Conservation (phyloP, 805 yeast species). For the Wickerhamomyces silvicola region DNA sequence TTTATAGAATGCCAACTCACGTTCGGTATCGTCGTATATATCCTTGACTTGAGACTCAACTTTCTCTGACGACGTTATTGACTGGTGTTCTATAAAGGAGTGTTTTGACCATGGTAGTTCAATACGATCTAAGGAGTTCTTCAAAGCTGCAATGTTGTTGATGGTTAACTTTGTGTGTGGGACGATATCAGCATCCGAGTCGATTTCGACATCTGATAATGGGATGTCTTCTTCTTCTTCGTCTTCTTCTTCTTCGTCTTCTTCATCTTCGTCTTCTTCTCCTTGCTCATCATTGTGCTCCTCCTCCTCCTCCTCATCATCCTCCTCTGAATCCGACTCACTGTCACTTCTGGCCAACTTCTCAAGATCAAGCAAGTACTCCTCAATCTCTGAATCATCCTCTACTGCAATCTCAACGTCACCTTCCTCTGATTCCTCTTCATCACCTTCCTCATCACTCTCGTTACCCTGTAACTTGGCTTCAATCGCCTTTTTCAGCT, state of each 20-base stretch:
- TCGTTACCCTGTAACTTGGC: constrained; percentile 17
- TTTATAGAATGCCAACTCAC: constrained; percentile 92
- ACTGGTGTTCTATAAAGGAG: constrained; percentile 79
- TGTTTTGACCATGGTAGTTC: constrained; percentile 53
- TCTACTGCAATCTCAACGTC: constrained; percentile 37
- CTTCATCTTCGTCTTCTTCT: constrained; percentile 41
- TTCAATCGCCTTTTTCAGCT: constrained; percentile 41
- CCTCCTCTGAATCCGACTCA: constrained; percentile 28
- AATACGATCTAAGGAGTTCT: constrained; percentile 60
- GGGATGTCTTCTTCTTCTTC: constrained; percentile 81
- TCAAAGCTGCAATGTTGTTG: constrained; percentile 80
- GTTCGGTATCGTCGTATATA: constrained; percentile 90
- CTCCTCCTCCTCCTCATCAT: constrained; percentile 32
- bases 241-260: constrained; percentile 49
- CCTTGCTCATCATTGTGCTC: constrained; percentile 38
- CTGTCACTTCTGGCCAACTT: constrained; percentile 49
- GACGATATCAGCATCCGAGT: constrained; percentile 90
- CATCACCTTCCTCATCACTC: constrained; percentile 19
- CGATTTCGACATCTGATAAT: constrained; percentile 85
- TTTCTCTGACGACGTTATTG: constrained; percentile 52
- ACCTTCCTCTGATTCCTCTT: constrained; percentile 19
- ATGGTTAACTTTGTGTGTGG: constrained; percentile 87
- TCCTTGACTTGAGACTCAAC: constrained; percentile 70
- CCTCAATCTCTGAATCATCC: constrained; percentile 40
- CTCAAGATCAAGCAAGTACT: constrained; percentile 42